Evolutionary conservation across 2,329 filamentous ascomycete genomes (phyloP).

Genomic region (Hirsutella rhossiliensis): DNA sequence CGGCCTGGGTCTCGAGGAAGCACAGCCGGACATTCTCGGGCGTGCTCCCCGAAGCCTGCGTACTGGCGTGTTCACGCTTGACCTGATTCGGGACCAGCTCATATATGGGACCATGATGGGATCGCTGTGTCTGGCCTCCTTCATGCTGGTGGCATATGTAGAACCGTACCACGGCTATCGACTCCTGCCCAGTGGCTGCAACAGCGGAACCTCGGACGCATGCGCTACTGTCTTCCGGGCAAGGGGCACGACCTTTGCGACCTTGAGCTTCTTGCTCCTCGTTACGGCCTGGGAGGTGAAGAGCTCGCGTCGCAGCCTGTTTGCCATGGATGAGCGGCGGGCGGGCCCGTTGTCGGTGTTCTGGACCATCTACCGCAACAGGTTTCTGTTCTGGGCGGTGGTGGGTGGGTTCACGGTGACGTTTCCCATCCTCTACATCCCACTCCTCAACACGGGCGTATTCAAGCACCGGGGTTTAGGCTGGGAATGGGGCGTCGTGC

Average conservation of each 20-base stretch:
- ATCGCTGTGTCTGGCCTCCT: constrained; percentile 46
- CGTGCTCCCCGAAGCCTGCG: constrained; percentile 52
- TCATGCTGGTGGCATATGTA: constrained; percentile 46
- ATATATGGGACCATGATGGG: constrained; percentile 55
- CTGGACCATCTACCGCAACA: constrained; percentile 54
- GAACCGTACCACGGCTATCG: constrained; percentile 30
- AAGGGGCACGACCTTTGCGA: constrained; percentile 57
- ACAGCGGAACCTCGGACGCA: constrained; percentile 33
- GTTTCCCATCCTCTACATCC: constrained; percentile 56
- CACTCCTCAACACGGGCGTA: constrained; percentile 50
- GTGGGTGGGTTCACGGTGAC: constrained; percentile 46
- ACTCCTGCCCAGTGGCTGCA: constrained; percentile 44
- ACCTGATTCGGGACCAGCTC: constrained; percentile 55
- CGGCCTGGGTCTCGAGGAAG: constrained; percentile 59
- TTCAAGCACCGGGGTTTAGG: constrained; percentile 58
- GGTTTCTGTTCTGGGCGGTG: constrained; percentile 54
- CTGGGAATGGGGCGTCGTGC: constrained; percentile 64
- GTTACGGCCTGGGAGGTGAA: constrained; percentile 65
- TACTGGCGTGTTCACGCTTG: constrained; percentile 49
- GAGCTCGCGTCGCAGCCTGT: constrained; percentile 57
- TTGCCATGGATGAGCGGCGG: constrained; percentile 49
- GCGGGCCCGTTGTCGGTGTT: constrained; percentile 37
- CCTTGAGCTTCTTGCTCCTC: constrained; percentile 54
- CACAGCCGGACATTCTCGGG: constrained; percentile 53
- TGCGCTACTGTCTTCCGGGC: constrained; percentile 52